Evolutionary conservation across 2,329 filamentous ascomycete species (phyloP).

Genomic region (Bipolaris oryzae): DNA sequence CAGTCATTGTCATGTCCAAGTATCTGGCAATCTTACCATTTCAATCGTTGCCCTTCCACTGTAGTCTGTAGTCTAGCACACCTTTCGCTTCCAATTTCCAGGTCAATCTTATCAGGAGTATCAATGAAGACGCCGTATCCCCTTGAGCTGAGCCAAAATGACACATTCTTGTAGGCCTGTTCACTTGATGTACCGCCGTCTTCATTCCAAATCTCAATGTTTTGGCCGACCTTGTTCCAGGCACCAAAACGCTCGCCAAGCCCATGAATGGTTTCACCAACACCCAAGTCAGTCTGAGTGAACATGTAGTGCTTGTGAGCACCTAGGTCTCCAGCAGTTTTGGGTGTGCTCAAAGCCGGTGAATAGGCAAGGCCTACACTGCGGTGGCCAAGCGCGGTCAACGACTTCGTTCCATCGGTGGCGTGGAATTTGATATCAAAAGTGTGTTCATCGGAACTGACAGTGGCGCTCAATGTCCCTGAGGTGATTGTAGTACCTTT

Average conservation of each 20-base stretch:
- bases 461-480: constrained; percentile 60
- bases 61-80: constrained; percentile 72
- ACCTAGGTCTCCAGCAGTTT: constrained; percentile 60
- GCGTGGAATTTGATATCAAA: constrained; percentile 65
- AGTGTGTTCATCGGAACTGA: constrained; percentile 56
- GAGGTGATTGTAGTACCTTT: constrained; percentile 58
- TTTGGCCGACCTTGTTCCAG: constrained; percentile 77
- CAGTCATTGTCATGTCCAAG: background rate
- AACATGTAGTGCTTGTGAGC: constrained; percentile 53
- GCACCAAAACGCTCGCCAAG: constrained; percentile 78
- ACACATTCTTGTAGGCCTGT: constrained; percentile 74
- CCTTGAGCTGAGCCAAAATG: constrained; percentile 72
- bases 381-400: constrained; percentile 62
- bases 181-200: constrained; percentile 70
- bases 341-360: constrained; percentile 59
- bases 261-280: constrained; percentile 72
- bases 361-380: constrained; percentile 65
- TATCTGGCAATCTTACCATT: constrained; percentile 55
- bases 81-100: constrained; percentile 77
- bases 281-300: constrained; percentile 53
- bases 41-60: constrained; percentile 70
- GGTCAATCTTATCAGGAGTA: constrained; percentile 69
- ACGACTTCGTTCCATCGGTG: constrained; percentile 54
- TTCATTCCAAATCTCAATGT: constrained; percentile 67
- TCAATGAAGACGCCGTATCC: constrained; percentile 81